Conservation (phyloP, 1,284 basidiomycete genomes). For the Irpex sp. region DNA sequence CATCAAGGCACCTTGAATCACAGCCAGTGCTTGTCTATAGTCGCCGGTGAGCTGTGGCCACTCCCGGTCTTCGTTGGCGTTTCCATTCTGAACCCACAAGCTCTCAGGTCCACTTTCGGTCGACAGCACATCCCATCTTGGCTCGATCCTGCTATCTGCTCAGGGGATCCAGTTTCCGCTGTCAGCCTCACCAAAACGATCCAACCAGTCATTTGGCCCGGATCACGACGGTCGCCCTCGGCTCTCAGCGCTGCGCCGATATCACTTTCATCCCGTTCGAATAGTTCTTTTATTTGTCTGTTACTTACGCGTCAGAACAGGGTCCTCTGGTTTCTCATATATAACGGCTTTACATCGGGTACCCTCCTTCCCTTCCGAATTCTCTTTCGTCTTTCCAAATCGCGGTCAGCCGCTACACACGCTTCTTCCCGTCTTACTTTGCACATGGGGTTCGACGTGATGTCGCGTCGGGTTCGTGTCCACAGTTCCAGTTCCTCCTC, state of each 20-base stretch:
- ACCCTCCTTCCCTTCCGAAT: slow-evolving; percentile 15
- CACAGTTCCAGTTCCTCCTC: slow-evolving; percentile 17
- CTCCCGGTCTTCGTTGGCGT: not conserved
- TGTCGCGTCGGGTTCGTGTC: slow-evolving; percentile 26
- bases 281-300: slow-evolving; percentile 4
- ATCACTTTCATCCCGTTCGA: slow-evolving; percentile 9
- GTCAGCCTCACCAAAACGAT: not conserved
- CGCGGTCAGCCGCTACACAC: slow-evolving; percentile 18
- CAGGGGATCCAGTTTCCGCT: not conserved
- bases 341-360: slow-evolving; percentile 25
- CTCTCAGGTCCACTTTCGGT: not conserved
- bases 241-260: slow-evolving; percentile 19
- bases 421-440: slow-evolving; percentile 12
- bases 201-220: slow-evolving; percentile 19
- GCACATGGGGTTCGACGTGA: slow-evolving; percentile 23
- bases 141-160: too few species aligned
- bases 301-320: slow-evolving; percentile 14
- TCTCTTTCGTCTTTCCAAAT: slow-evolving; percentile 29
- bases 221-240: slow-evolving; percentile 31
- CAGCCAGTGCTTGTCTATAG: too few species aligned
- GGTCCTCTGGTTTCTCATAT: slow-evolving; percentile 19
- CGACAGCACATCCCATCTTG: too few species aligned
- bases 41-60: not conserved
- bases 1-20: too few species aligned
- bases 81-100: slow-evolving; percentile 3